Evolutionary conservation across 2,329 filamentous ascomycete genomes (phyloP).

Genomic region (Xylaria sp.): DNA sequence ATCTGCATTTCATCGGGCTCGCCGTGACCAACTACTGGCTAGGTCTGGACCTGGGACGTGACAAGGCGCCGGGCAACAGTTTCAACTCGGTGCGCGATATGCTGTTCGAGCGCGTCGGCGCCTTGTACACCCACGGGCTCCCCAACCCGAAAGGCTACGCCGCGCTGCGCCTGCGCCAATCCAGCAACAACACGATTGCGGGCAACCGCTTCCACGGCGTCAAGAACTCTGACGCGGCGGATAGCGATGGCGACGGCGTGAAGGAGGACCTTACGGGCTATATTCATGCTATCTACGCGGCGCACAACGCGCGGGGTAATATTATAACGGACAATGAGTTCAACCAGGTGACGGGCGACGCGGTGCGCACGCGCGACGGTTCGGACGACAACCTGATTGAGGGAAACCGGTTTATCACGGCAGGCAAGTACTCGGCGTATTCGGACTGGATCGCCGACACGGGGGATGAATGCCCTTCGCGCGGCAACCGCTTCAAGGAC

Average conservation of each 20-base stretch:
- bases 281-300: conserved; percentile 35
- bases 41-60: conserved; percentile 32
- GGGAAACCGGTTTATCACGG: conserved; percentile 29
- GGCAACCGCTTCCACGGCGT: conserved; percentile 37
- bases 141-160: conserved; percentile 34
- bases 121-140: conserved; percentile 29
- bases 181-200: conserved; percentile 34
- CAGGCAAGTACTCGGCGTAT: conserved; percentile 37
- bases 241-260: conserved; percentile 47
- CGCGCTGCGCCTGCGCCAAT: conserved; percentile 30
- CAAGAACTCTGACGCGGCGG: conserved; percentile 32
- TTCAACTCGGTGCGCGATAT: conserved; percentile 31
- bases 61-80: conserved; percentile 33
- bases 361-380: conserved; percentile 35
- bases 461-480: conserved; percentile 31
- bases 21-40: conserved; percentile 37
- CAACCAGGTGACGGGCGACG: conserved; percentile 36
- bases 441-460: conserved; percentile 36
- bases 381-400: conserved; percentile 32
- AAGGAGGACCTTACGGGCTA: conserved; percentile 51
- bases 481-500: conserved; percentile 28
- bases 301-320: conserved; percentile 28
- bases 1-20: conserved; percentile 32
- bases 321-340: conserved; percentile 31
- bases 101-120: conserved; percentile 36